Base-by-base conservation (phyloP, 306 rosid species). In the Vigna unguiculata region DNA sequence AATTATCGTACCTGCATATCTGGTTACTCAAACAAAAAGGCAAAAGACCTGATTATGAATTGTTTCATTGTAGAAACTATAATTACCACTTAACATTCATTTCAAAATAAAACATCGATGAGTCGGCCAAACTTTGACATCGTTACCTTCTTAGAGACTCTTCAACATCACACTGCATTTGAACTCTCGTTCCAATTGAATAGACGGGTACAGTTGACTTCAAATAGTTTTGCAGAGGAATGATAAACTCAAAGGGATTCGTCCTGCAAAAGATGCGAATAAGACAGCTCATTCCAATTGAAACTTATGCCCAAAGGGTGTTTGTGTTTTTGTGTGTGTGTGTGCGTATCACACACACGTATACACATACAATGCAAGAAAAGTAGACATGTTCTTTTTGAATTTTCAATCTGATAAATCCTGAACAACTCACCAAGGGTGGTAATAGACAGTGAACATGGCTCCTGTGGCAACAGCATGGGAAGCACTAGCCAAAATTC, bases 131-230 rank as follows among this genome's bases (percentile, higher is more conserved):
- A 54, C 19, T 64, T 55, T 51, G 72, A 71, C 57, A 68, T 24
- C 77, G 15, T 84, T 75, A 88, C 97, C 97, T 90, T 85, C 77
- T 90, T 74, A 64, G 19, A 80, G 70, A 64, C 60, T 87, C 96
- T 51, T 83, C 88, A 47, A 57, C 75, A 62, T 83, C 83, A 70
- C 25, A 32, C 70, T 8, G 48, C 84, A 55, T 81, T 61, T 79
- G 81, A 34, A 90, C 84, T 68, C 86, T 84, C 69, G 30, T 84
- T 69, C 97, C 97, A 72, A 80, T 15, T 61, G 88, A 38, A 55
- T 84, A 83, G 47, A 72, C 73, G 17, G 12, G 16, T 79, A 54
- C 40, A 32, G 68, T 22, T 22, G 92, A 80, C 68, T 78, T 86
- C 76, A 76, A 55, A 82, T 88, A 89, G 28, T 34, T 74, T 38